These are phyloP conservation scores for Fusarium udum DNA, from an alignment of 2,329 filamentous ascomycete species.

Conservation along the genomic window DNA sequence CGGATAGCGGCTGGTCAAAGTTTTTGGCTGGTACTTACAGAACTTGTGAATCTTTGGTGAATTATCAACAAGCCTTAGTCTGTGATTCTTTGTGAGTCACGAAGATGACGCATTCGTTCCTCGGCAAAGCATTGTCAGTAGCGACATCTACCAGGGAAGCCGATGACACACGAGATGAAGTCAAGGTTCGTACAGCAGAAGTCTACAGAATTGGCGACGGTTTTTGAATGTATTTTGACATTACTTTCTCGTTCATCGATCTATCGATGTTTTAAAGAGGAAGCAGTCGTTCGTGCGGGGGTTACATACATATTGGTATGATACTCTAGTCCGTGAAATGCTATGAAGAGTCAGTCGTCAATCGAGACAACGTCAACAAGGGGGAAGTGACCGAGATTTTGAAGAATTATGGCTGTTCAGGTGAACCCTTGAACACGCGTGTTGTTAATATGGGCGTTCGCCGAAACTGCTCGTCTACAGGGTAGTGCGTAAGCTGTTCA, in stretches of 20 bases:
- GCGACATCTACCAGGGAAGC: background rate
- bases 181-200: background rate
- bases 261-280: background rate
- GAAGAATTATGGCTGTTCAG: background rate
- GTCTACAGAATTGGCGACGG: no score
- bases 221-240: fast-evolving
- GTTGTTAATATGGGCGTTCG: background rate
- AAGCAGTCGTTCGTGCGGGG: background rate
- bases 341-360: background rate
- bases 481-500: background rate
- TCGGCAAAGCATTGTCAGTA: no score
- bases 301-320: no score
- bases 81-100: no score
- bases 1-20: no score
- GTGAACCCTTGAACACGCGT: background rate
- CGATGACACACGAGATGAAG: background rate
- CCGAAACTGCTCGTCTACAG: background rate
- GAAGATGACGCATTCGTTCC: no score
- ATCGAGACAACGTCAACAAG: background rate
- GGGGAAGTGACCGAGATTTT: background rate
- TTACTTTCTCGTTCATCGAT: background rate
- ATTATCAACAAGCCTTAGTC: no score
- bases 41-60: no score
- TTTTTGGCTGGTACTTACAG: no score
- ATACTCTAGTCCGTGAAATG: background rate